Evolutionary conservation across 768 basidiomycete genomes (phyloP), one percentile per base, ranked within the genome.

Genomic region (Lactarius akahatsu): DNA sequence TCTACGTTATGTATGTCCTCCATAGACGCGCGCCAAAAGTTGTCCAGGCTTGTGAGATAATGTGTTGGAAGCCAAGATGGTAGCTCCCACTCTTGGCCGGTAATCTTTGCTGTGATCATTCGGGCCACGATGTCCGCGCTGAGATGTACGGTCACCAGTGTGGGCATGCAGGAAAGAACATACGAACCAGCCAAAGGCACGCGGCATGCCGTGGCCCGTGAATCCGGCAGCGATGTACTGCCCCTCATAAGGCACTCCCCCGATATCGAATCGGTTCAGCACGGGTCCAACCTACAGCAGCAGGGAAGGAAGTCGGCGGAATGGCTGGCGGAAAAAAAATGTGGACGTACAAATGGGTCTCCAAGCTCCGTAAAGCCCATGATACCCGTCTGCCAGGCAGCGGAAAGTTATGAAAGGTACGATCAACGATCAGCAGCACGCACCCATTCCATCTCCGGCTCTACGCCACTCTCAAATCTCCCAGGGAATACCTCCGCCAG

Each of bases 391-490:
- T 92, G 70, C 43, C 40, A 61, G 38, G 26, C 41, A 8, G 32
- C 30, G 7, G 26, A 26, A 16, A n/a, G 20, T 45, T 16, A 23
- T 36, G 2, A 13, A 23, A 50, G 47, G 50, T 13, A 52, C 50
- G 26, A 52, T 50, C 47, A 47, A 43, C 57, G 15, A 57, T 58
- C 56, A 57, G 7, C 43, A 30, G 15, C 41, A 16, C 83, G 52
- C 59, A 90, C 91, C 92, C 93, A 95, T 81, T 94, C 90, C 82
- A 86, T 85, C 74, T 91, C 90, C 7, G 86, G 86, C 59, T 84
- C 80, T n/a, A 65, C 71, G 3, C 76, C 79, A 15, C 69, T 71
- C 62, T 82, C 81, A 66, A 83, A 88, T 69, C 81, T 79, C 13
- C 77, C 81, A 0, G 86, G 81, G 68, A 89, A 90, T 6, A 86